Evolutionary conservation across 352 stramenopile genomes (phyloP).

Genomic region (Thalassiosira mediterranea): DNA sequence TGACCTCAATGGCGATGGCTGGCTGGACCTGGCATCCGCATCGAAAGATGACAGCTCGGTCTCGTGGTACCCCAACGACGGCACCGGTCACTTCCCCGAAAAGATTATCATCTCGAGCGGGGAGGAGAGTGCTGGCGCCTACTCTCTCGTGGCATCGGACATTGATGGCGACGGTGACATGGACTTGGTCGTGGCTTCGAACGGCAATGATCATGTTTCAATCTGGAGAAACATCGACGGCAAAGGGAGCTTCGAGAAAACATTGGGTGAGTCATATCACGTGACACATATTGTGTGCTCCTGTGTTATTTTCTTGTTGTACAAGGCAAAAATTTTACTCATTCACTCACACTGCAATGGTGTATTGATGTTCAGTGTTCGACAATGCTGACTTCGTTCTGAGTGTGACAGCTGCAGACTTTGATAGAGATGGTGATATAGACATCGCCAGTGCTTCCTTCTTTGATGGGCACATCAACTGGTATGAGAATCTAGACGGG

Average conservation of each 20-base stretch:
- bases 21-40: slow-evolving; percentile 39
- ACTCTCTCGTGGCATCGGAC: slow-evolving; percentile 30
- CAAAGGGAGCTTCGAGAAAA: slow-evolving; percentile 28
- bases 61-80: slow-evolving; percentile 56
- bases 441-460: slow-evolving; percentile 37
- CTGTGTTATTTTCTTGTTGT: too few species aligned
- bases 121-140: slow-evolving; percentile 21
- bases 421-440: slow-evolving; percentile 40
- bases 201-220: slow-evolving; percentile 34
- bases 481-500: slow-evolving; percentile 58
- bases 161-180: slow-evolving; percentile 24
- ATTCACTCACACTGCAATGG: too few species aligned
- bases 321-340: too few species aligned
- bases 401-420: slow-evolving; percentile 34
- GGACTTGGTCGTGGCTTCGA: slow-evolving; percentile 32
- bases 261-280: too few species aligned
- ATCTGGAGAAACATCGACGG: slow-evolving; percentile 43
- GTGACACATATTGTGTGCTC: too few species aligned
- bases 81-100: slow-evolving; percentile 16
- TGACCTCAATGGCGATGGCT: slow-evolving; percentile 52
- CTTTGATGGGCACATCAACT: slow-evolving; percentile 34
- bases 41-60: slow-evolving; percentile 49
- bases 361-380: too few species aligned
- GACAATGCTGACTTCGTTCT: slow-evolving; percentile 37
- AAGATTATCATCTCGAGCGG: slow-evolving; percentile 38